Conservation (phyloP, 2,329 filamentous ascomycete species). For the Monosporascus sp. region DNA sequence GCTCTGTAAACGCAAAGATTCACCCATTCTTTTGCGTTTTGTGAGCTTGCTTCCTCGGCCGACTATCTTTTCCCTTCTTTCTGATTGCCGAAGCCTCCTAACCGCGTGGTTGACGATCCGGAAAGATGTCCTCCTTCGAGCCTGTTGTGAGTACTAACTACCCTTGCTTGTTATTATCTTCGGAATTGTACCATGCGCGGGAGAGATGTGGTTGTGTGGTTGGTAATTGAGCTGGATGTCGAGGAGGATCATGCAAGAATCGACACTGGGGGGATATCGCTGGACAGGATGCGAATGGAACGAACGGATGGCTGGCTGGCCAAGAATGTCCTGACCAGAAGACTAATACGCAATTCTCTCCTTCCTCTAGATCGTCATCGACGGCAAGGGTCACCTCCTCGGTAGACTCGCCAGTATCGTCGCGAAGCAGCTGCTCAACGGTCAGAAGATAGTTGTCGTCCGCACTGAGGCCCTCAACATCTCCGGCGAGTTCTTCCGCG, state of each 20-base stretch:
- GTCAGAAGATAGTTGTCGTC: slow-evolving; percentile 99
- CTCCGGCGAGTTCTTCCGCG: slow-evolving; percentile 99
- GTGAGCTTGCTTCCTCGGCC: slow-evolving; percentile 18
- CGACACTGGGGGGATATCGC: too few species aligned
- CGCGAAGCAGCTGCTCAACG: slow-evolving; percentile 97
- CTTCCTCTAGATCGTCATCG: slow-evolving; percentile 77
- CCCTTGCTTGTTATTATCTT: slow-evolving; percentile 1
- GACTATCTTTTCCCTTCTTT: slow-evolving; percentile 17
- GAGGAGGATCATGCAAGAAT: too few species aligned
- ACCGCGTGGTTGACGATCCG: slow-evolving; percentile 28
- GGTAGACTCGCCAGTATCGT: slow-evolving; percentile 97
- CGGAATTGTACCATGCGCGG: neutral
- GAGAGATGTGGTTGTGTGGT: too few species aligned
- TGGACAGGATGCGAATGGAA: too few species aligned
- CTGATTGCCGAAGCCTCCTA: slow-evolving; percentile 12
- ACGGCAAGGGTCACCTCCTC: slow-evolving; percentile 99
- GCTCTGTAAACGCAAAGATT: neutral
- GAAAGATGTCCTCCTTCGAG: slow-evolving; percentile 66
- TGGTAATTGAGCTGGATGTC: too few species aligned
- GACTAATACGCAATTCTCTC: slow-evolving; percentile 26
- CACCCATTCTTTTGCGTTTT: slow-evolving; percentile 18
- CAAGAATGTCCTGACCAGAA: neutral
- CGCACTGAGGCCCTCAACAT: slow-evolving; percentile 99
- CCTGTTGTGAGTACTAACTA: slow-evolving; percentile 55
- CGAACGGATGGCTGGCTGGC: too few species aligned